Evolutionary conservation across 352 stramenopile genomes (phyloP), one percentile per base, ranked within the genome.

Genomic region (Plasmopara muralis): DNA sequence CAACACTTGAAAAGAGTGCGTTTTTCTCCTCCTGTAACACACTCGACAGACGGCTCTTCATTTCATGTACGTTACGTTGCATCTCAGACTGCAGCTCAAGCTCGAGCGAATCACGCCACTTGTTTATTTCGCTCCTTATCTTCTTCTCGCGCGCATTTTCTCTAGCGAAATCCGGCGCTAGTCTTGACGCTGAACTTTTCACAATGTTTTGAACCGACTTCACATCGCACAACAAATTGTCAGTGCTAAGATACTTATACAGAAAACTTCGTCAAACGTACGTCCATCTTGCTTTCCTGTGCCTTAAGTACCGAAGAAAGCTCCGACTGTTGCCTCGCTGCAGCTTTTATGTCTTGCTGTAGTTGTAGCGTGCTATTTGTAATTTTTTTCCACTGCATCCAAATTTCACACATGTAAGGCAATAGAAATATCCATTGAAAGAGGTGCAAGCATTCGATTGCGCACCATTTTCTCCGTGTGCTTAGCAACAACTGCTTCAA

Each of bases 391-490:
- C 77, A 84, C 77, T 86, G 35, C 2, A 52, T 16, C 28, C 14
- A 37, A 9, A 42, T 10, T 8, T 4, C n/a, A 41, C 37, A 16
- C 31, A 25, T 25, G 20, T 25, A 25, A 25, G 20, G 20, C 20
- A 25, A 25, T 3, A 25, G 20, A 25, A 25, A 25, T 25, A 25
- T 25, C 31, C 6, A 53, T 10, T n/a, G 35, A 18, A 20, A 62
- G 6, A 28, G 31, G 40, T 47, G 10, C 30, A 3, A 42, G 14
- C 25, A 49, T 29, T 16, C 15, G 12, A 28, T 53, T 28, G 60
- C 71, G 6, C 47, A 90, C 79, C 70, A 88, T 39, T 43, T 72
- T 68, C n/a, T 88, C 71, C 2, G 74, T 78, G 47, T 83, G 67
- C 51, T 84, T 83, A 44, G 62, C 54, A 15, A 90, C 64, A 46